Evolutionary conservation across 1,284 basidiomycete genomes (phyloP).

Genomic region (Ceratobasidium sp.): DNA sequence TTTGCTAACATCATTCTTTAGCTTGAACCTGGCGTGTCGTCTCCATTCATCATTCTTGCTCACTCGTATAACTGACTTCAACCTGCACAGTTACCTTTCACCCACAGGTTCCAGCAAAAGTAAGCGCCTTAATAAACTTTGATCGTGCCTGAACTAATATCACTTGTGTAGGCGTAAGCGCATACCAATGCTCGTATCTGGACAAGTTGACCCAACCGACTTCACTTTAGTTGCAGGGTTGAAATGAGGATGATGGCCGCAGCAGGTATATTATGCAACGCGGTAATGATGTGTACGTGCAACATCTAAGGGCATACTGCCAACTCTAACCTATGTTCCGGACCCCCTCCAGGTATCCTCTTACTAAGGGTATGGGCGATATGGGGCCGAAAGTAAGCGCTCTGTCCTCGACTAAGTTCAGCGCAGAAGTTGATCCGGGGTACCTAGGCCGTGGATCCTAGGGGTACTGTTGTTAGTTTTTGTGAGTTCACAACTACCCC

Average conservation of each 20-base stretch:
- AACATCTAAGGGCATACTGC: neutral
- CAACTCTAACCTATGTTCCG: neutral
- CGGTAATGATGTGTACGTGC: constrained; percentile 23
- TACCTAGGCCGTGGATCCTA: constrained; percentile 22
- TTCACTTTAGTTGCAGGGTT: constrained; percentile 1
- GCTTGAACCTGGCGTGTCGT: constrained; percentile 22
- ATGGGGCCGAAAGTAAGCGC: constrained; percentile 31
- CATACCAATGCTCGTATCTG: neutral
- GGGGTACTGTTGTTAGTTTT: neutral
- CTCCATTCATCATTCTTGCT: neutral
- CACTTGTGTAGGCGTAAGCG: constrained; percentile 16
- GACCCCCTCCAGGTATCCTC: constrained; percentile 5
- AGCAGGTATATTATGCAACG: constrained; percentile 2
- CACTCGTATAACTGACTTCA: neutral
- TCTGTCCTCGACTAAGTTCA: neutral
- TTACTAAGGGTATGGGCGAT: constrained; percentile 26
- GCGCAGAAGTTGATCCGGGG: neutral
- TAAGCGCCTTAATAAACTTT: neutral
- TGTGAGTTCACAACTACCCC: constrained; percentile 20
- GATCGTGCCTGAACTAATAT: neutral
- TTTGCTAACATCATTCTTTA: neutral
- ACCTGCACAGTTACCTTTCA: constrained; percentile 20
- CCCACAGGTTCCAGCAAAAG: constrained; percentile 12
- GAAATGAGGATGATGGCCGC: constrained; percentile 16
- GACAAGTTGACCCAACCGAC: neutral